phyloP scores from a whole-genome alignment of 805 yeast genomes.

The Suhomyces pyralidae region DNA sequence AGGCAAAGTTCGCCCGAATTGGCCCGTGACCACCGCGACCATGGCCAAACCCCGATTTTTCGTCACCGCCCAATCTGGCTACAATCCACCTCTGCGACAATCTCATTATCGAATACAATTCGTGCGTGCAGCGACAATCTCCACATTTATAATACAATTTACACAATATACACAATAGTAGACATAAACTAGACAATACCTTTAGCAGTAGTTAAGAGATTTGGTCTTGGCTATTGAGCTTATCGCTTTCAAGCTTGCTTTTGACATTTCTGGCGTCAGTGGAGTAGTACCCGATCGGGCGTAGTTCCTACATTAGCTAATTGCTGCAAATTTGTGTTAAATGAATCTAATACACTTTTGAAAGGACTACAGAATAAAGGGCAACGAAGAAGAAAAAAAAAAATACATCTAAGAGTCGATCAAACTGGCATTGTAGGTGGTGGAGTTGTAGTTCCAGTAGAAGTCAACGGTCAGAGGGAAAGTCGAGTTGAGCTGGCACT shows the following conservation, averaged over 20 bases:
- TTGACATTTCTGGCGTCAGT: not conserved
- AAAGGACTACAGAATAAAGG: not conserved
- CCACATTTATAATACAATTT: not conserved
- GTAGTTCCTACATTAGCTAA: not conserved
- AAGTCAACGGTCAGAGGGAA: conserved; percentile 30
- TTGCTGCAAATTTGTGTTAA: not conserved
- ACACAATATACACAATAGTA: not conserved
- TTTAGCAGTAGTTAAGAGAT: not conserved
- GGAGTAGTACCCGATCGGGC: not conserved
- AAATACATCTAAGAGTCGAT: not conserved
- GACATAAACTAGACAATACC: not conserved
- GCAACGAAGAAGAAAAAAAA: not conserved
- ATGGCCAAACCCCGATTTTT: not conserved
- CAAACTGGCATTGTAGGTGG: conserved; percentile 18
- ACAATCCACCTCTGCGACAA: not conserved
- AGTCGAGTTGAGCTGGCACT: conserved; percentile 23
- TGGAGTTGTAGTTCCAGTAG: conserved; percentile 38
- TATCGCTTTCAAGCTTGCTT: not conserved
- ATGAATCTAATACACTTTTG: not conserved
- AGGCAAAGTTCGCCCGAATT: not conserved
- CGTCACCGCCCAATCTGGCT: not conserved
- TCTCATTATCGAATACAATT: not conserved
- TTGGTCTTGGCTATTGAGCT: not conserved
- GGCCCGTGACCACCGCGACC: not conserved
- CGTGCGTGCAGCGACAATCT: not conserved